Evolutionary conservation across 1,284 basidiomycete species (phyloP).

Genomic region (Termitomyces sp.): DNA sequence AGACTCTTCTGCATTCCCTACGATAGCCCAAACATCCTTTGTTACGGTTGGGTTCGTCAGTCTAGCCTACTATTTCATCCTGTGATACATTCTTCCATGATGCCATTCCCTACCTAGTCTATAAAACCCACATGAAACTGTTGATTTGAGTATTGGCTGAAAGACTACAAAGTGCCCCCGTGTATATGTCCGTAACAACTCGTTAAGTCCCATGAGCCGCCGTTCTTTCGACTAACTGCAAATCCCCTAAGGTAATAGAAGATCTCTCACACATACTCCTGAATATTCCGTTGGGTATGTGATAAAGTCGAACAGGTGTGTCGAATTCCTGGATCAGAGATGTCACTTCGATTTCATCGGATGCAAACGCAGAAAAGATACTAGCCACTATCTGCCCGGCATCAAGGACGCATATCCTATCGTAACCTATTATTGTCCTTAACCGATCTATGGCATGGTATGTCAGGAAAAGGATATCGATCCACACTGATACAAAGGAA

Average conservation of each 20-base stretch:
- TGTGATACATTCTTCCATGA: neutral
- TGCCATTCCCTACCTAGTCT: neutral
- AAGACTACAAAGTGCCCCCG: neutral
- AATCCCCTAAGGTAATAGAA: slow-evolving; percentile 13
- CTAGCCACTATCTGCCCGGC: slow-evolving; percentile 57
- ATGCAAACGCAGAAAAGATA: slow-evolving; percentile 4
- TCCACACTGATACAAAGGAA: slow-evolving; percentile 15
- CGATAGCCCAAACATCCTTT: neutral
- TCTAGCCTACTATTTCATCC: neutral
- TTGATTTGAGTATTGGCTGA: neutral
- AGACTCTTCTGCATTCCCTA: neutral
- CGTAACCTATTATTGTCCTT: slow-evolving; percentile 72
- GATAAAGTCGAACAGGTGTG: slow-evolving; percentile 64
- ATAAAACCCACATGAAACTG: neutral
- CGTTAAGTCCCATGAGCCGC: neutral
- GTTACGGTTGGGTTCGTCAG: neutral
- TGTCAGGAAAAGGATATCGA: slow-evolving; percentile 1
- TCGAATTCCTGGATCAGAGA: slow-evolving; percentile 46
- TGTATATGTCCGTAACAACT: neutral
- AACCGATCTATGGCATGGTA: slow-evolving; percentile 47
- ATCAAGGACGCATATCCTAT: slow-evolving; percentile 73
- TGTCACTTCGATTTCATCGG: neutral
- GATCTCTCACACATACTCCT: slow-evolving; percentile 17
- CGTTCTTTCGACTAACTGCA: slow-evolving; percentile 36
- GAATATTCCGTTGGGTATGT: slow-evolving; percentile 27